Evolutionary conservation across 2,329 filamentous ascomycete species (phyloP).

Genomic region (Neonectria magnoliae): DNA sequence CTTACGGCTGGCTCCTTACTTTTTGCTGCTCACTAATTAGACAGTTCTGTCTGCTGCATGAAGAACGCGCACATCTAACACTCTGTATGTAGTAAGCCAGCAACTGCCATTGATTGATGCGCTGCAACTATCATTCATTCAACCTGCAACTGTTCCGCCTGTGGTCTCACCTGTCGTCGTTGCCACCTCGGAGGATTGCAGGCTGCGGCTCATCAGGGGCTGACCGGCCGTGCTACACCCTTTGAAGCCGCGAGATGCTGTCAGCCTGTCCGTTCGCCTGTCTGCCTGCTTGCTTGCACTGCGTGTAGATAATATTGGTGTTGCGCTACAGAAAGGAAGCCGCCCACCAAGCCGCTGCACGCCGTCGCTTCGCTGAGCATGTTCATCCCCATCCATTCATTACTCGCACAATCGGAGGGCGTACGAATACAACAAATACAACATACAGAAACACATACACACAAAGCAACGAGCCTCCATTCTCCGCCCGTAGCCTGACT

Average conservation of each 20-base stretch:
- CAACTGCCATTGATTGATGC: not conserved
- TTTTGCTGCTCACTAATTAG: not conserved
- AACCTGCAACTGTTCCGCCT: slow-evolving; percentile 14
- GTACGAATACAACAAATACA: not conserved
- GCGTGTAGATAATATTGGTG: slow-evolving; percentile 22
- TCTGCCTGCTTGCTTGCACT: slow-evolving; percentile 30
- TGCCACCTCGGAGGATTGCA: slow-evolving; percentile 24
- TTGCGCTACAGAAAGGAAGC: slow-evolving; percentile 3
- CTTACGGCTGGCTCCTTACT: slow-evolving; percentile 12
- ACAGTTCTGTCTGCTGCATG: slow-evolving; percentile 4
- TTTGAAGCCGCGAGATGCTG: slow-evolving; percentile 36
- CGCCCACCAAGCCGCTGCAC: slow-evolving; percentile 14
- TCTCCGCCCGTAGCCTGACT: slow-evolving; percentile 13
- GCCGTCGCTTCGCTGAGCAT: not conserved
- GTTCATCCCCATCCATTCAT: slow-evolving; percentile 15
- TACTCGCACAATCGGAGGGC: slow-evolving; percentile 15
- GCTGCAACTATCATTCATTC: not conserved
- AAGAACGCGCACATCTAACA: not conserved
- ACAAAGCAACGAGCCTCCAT: slow-evolving; percentile 22
- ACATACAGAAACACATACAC: too few species aligned
- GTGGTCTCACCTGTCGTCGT: slow-evolving; percentile 1
- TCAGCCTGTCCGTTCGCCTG: slow-evolving; percentile 24
- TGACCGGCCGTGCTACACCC: slow-evolving; percentile 30
- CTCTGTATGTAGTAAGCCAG: slow-evolving; percentile 6
- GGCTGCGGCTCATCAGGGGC: slow-evolving; percentile 36